phyloP scores from a whole-genome alignment of 805 yeast species.

The Candida endomychidarum region DNA sequence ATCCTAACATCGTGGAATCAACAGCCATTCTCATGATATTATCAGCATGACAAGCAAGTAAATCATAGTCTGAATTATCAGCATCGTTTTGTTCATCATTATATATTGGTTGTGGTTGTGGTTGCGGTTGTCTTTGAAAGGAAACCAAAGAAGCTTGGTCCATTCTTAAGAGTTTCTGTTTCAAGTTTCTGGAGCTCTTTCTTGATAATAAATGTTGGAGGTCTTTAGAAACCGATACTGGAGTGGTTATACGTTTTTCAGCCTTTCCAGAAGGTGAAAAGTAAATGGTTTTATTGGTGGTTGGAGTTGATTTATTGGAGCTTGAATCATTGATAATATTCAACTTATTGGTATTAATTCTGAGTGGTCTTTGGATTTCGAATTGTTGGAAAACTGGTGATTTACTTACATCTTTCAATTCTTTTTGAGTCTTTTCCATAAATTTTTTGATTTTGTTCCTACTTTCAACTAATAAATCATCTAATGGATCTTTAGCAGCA shows the following conservation, averaged over 20 bases:
- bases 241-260: conserved; percentile 26
- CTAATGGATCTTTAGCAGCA: conserved; percentile 6
- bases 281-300: conserved; percentile 26
- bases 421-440: conserved; percentile 1
- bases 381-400: background rate
- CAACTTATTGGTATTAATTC: conserved; percentile 2
- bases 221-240: conserved; percentile 24
- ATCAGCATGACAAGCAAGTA: conserved; percentile 47
- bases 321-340: conserved; percentile 7
- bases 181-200: conserved; percentile 14
- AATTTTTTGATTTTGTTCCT: conserved; percentile 1
- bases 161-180: conserved; percentile 15
- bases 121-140: conserved; percentile 1
- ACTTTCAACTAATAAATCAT: conserved; percentile 7
- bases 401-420: background rate
- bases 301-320: conserved; percentile 24
- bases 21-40: conserved; percentile 48
- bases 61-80: conserved; percentile 33
- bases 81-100: conserved; percentile 10
- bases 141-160: conserved; percentile 17
- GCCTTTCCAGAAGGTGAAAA: conserved; percentile 29
- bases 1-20: conserved; percentile 46
- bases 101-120: conserved; percentile 6
- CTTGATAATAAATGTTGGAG: conserved; percentile 17
- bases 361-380: background rate